These are phyloP conservation scores for Metschnikowia kofuensis DNA, from an alignment of 805 yeast genomes.

Conservation along the genomic window DNA sequence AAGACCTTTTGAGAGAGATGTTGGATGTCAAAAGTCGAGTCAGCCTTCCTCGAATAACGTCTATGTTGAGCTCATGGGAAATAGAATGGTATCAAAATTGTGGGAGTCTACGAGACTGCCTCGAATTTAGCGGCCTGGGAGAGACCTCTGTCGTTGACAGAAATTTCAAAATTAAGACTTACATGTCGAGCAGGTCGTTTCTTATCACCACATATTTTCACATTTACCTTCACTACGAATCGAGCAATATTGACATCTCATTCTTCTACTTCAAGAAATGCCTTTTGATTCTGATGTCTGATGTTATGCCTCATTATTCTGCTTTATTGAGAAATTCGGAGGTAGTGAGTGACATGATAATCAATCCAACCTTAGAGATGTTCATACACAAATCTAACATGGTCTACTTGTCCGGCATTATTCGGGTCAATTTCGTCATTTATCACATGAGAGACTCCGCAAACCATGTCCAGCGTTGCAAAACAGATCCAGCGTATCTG, in stretches of 20 bases:
- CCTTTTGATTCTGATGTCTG: constrained; percentile 14
- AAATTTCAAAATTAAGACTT: constrained; percentile 16
- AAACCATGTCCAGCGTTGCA: constrained; percentile 19
- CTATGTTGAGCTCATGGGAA: constrained; percentile 10
- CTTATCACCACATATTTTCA: constrained; percentile 19
- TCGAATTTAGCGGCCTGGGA: neutral
- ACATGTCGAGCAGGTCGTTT: constrained; percentile 15
- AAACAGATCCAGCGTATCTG: constrained; percentile 6
- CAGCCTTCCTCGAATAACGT: constrained; percentile 11
- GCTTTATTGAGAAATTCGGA: constrained; percentile 15
- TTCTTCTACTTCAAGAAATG: constrained; percentile 17
- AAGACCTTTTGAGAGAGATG: constrained; percentile 6
- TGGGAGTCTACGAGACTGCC: constrained; percentile 12
- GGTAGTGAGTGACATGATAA: constrained; percentile 22
- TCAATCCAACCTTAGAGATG: constrained; percentile 20
- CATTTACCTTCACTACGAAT: constrained; percentile 18
- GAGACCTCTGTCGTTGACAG: constrained; percentile 9
- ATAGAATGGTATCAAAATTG: constrained; percentile 9
- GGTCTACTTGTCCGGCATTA: constrained; percentile 27
- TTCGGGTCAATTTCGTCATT: constrained; percentile 29
- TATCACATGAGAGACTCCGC: constrained; percentile 20
- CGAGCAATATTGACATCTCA: constrained; percentile 7
- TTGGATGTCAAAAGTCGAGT: constrained; percentile 10
- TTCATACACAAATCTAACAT: constrained; percentile 32
- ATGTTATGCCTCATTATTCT: constrained; percentile 20